These are phyloP conservation scores for Austroboletus festivus DNA, from an alignment of 768 basidiomycete genomes.

Conservation along the genomic window DNA sequence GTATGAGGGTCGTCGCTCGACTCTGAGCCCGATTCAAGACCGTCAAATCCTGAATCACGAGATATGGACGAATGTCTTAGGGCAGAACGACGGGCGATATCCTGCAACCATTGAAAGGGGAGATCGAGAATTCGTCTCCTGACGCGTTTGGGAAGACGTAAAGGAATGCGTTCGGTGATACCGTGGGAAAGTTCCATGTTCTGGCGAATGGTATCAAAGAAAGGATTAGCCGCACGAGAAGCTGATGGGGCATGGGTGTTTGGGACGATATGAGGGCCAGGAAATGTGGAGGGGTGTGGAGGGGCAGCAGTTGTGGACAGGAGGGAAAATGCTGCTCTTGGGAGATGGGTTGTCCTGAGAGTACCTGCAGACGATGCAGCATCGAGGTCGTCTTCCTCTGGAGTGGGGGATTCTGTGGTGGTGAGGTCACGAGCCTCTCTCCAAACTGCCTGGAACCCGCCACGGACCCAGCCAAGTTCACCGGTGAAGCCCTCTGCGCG, in stretches of 20 bases:
- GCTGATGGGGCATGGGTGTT: constrained; percentile 21
- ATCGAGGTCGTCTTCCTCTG: constrained; percentile 52
- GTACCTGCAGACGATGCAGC: constrained; percentile 15
- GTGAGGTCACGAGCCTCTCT: constrained; percentile 50
- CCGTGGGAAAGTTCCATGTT: constrained; percentile 76
- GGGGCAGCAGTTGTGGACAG: constrained; percentile 38
- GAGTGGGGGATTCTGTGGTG: constrained; percentile 45
- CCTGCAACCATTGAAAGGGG: constrained; percentile 75
- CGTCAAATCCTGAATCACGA: constrained; percentile 15
- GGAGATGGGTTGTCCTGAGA: constrained; percentile 58
- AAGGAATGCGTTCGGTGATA: constrained; percentile 78
- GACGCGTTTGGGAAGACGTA: constrained; percentile 50
- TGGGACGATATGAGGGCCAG: not conserved
- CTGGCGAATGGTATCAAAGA: constrained; percentile 92
- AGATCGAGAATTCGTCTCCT: constrained; percentile 65
- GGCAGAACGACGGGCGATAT: constrained; percentile 59
- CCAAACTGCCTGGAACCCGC: constrained; percentile 77
- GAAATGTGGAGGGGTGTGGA: constrained; percentile 8
- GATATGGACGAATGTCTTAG: constrained; percentile 12
- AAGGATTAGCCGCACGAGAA: constrained; percentile 63
- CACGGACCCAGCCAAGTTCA: constrained; percentile 73
- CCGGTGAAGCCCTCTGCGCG: constrained; percentile 55
- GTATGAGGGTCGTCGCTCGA: constrained; percentile 33
- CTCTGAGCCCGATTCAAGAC: constrained; percentile 31
- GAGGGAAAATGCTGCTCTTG: constrained; percentile 60